Base-by-base conservation (phyloP, 106 monocot species). In the Cymbidium sinense region DNA sequence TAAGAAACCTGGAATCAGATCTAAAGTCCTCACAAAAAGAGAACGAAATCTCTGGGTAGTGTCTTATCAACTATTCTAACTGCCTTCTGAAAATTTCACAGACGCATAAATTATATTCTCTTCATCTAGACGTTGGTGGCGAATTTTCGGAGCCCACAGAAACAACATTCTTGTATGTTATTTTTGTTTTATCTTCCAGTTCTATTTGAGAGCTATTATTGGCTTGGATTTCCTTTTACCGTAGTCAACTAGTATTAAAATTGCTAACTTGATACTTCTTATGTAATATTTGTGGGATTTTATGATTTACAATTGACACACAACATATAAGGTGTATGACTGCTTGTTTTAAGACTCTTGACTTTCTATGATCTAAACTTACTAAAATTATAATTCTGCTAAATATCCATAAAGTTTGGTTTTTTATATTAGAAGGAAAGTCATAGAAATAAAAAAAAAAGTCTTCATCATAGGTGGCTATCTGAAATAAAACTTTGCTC, bases 81-180 rank as follows among this genome's bases (percentile, higher is more conserved):
- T n/a, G n/a, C n/a, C n/a, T n/a, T n/a, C n/a, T n/a, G n/a, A n/a
- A n/a, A n/a, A n/a, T n/a, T n/a, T n/a, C n/a, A n/a, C n/a, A n/a
- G n/a, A n/a, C n/a, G n/a, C n/a, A n/a, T n/a, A n/a, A n/a, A n/a
- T n/a, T n/a, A n/a, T n/a, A n/a, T n/a, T n/a, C n/a, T n/a, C n/a
- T n/a, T n/a, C n/a, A n/a, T n/a, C n/a, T n/a, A n/a, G n/a, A n/a
- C n/a, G n/a, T n/a, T n/a, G n/a, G n/a, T n/a, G n/a, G n/a, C n/a
- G n/a, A n/a, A n/a, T n/a, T n/a, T n/a, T n/a, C n/a, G n/a, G n/a
- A n/a, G n/a, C n/a, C n/a, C n/a, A n/a, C n/a, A n/a, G 91, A 34
- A 85, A 91, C 82, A 88, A 91, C 76, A 91, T 91, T 75, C 91
- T 91, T 70, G 90, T 90, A 77, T 79, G 82, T 78, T 76, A 13